Conservation (phyloP, 2,329 filamentous ascomycete species). For the Stemphylium vesicarium region DNA sequence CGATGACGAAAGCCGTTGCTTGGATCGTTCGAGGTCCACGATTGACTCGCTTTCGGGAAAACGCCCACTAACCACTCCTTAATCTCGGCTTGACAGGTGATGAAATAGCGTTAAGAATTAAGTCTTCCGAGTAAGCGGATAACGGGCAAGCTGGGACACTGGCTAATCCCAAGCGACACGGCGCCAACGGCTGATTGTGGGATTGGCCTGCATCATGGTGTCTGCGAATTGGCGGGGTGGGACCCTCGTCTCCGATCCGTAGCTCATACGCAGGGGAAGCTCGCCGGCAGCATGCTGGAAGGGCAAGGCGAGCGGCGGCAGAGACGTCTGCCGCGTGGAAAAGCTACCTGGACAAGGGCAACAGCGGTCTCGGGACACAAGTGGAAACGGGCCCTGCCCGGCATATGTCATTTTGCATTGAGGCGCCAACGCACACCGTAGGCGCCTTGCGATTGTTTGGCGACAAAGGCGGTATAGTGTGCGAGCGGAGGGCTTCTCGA, state of each 20-base stretch:
- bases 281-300: slow-evolving; percentile 28
- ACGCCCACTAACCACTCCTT: slow-evolving; percentile 44
- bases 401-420: slow-evolving; percentile 41
- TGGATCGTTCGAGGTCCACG: slow-evolving; percentile 11
- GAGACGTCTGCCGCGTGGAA: slow-evolving; percentile 27
- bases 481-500: slow-evolving; percentile 13
- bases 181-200: slow-evolving; percentile 41
- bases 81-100: slow-evolving; percentile 45
- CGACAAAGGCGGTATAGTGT: slow-evolving; percentile 25
- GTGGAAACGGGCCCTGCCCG: slow-evolving; percentile 25
- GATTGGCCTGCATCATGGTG: slow-evolving; percentile 35
- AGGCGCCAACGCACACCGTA: slow-evolving; percentile 39
- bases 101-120: slow-evolving; percentile 27
- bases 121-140: slow-evolving; percentile 32
- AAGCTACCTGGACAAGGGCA: slow-evolving; percentile 25
- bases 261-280: slow-evolving; percentile 37
- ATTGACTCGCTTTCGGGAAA: slow-evolving; percentile 27
- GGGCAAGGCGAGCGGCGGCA: slow-evolving; percentile 24
- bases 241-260: slow-evolving; percentile 32
- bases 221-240: slow-evolving; percentile 33
- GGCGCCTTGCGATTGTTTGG: slow-evolving; percentile 27
- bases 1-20: slow-evolving; percentile 31
- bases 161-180: slow-evolving; percentile 39
- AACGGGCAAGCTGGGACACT: slow-evolving; percentile 28
- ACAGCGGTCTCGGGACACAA: slow-evolving; percentile 19